Conservation (phyloP, 108 stramenopile genomes). For the Cyclotella atomus region DNA sequence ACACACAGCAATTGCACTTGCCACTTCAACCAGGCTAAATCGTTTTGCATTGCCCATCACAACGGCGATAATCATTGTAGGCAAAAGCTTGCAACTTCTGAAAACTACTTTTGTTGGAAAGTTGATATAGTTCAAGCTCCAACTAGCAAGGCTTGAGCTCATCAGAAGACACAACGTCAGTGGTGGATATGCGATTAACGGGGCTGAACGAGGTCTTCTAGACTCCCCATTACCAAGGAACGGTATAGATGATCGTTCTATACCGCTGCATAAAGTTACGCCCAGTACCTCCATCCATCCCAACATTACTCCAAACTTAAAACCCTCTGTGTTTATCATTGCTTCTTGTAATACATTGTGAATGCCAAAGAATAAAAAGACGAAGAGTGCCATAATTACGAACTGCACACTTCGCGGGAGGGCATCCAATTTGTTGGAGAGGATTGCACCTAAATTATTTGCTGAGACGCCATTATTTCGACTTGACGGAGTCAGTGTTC, state of each 20-base stretch:
- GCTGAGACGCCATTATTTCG: constrained; percentile 8
- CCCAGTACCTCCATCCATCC: constrained; percentile 96
- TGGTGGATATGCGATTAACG: constrained; percentile 80
- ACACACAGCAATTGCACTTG: constrained; percentile 87
- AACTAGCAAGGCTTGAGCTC: constrained; percentile 90
- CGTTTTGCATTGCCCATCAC: constrained; percentile 76
- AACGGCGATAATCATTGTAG: constrained; percentile 93
- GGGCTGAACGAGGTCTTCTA: constrained; percentile 74
- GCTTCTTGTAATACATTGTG: constrained; percentile 92
- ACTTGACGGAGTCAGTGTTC: not conserved
- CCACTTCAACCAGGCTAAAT: constrained; percentile 79
- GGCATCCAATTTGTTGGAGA: constrained; percentile 37
- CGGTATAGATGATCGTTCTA: constrained; percentile 69
- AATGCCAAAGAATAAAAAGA: constrained; percentile 91
- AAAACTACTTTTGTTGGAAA: constrained; percentile 96
- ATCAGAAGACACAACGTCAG: constrained; percentile 82
- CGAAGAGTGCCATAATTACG: constrained; percentile 29
- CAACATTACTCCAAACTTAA: constrained; percentile 90
- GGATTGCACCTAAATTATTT: constrained; percentile 27
- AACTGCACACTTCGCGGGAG: constrained; percentile 39
- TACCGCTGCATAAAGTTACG: constrained; percentile 75
- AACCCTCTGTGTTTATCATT: constrained; percentile 87
- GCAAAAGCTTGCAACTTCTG: constrained; percentile 91
- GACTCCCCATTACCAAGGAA: constrained; percentile 48
- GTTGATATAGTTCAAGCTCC: constrained; percentile 94